phyloP scores from a whole-genome alignment of 768 basidiomycete genomes.

The Boletus reticulatus region DNA sequence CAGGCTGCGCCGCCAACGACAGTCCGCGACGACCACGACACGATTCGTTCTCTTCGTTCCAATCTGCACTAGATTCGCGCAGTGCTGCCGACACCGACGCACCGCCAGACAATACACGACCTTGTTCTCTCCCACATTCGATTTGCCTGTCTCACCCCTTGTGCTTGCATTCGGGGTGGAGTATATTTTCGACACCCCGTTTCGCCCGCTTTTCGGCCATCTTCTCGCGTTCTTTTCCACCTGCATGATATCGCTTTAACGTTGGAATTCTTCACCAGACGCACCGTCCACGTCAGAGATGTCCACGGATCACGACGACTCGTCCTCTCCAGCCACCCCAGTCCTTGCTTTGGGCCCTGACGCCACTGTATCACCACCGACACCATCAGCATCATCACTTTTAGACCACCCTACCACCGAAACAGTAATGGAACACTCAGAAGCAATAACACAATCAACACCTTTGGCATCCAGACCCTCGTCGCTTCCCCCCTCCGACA shows the following conservation, averaged over 20 bases:
- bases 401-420: constrained; percentile 25
- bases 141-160: constrained; percentile 7
- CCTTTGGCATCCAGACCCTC: constrained; percentile 18
- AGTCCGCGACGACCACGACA: constrained; percentile 2
- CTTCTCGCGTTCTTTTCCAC: not conserved
- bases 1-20: constrained; percentile 13
- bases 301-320: constrained; percentile 25
- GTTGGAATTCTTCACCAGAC: constrained; percentile 7
- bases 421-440: constrained; percentile 18
- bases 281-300: constrained; percentile 21
- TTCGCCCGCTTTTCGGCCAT: not conserved
- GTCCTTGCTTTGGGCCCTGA: constrained; percentile 13
- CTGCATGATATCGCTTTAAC: constrained; percentile 22
- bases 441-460: constrained; percentile 12
- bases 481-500: constrained; percentile 19
- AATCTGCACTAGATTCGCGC: not conserved
- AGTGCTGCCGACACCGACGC: not conserved
- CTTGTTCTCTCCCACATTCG: not conserved
- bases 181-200: constrained; percentile 8
- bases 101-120: not conserved
- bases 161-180: constrained; percentile 1
- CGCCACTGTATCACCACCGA: constrained; percentile 25
- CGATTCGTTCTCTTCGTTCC: not conserved
- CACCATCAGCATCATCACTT: constrained; percentile 15
- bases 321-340: constrained; percentile 12